Evolutionary conservation across 139 green algal genomes (phyloP), one percentile per base, ranked within the genome.

Genomic region (Zygnema circumcarinatum): DNA sequence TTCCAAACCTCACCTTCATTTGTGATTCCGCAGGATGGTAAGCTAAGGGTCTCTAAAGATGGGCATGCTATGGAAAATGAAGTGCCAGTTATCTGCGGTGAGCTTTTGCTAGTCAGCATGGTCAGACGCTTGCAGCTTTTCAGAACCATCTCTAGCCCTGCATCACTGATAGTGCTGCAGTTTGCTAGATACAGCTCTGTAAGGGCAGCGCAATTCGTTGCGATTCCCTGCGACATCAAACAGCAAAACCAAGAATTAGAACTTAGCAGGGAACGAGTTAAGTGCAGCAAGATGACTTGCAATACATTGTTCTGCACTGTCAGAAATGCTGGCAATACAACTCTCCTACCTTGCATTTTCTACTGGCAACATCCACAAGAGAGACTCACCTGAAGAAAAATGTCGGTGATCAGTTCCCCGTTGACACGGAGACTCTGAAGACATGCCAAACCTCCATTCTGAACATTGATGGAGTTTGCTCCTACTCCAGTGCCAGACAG

Each of bases 1-100:
- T n/a, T n/a, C n/a, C n/a, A n/a, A n/a, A n/a, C 47, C 69, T 78
- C 69, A 78, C 69, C 79, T 1, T 85, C 79, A 76, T 85, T 68
- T 38, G 41, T 85, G 2, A 85, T 54, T 29, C 79, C 79, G n/a
- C 79, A 85, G 25, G 39, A 75, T 29, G 79, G 79, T 29, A 85
- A 40, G 29, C 11, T 21, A 0, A 85, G 38, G 25, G 79, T 78
- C 1, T 85, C 42, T 7, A 85, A 40, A 2, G 79, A 52, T 21
- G 79, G n/a, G 31, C 29, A 85, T 0, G 29, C 38, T n/a, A 76
- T 40, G 16, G 52, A 29, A n/a, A 85, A 85, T 29, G 40, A 38
- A 35, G 20, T 79, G 42, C 40, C 79, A 52, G 47, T 40, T 32
- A 85, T 68, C 11, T 40, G 29, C 1, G 79, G 38, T 7, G 38